Evolutionary conservation across 2,329 filamentous ascomycete species (phyloP).

Genomic region (Didymella sp.): DNA sequence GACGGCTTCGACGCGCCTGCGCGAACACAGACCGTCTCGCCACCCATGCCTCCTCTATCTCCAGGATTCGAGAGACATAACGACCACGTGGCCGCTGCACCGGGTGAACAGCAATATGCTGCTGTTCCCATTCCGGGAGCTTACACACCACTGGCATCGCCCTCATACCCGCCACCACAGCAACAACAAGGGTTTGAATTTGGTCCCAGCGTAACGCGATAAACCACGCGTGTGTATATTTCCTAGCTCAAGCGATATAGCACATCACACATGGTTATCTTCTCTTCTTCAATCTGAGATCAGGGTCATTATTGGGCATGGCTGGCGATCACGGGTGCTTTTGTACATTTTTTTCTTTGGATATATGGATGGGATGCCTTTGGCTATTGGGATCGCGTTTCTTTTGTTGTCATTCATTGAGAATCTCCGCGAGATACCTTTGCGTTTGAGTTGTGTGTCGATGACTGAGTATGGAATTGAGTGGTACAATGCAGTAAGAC

Average conservation of each 20-base stretch:
- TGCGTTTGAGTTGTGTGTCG: slow-evolving; percentile 12
- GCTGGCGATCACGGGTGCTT: slow-evolving; percentile 31
- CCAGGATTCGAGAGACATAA: slow-evolving; percentile 58
- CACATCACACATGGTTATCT: slow-evolving; percentile 15
- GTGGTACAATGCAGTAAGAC: not conserved
- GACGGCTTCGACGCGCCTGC: slow-evolving; percentile 63
- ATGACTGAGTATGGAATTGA: slow-evolving; percentile 16
- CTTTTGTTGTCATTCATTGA: slow-evolving; percentile 16
- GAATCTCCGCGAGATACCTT: slow-evolving; percentile 22
- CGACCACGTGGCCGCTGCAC: slow-evolving; percentile 72
- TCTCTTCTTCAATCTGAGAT: slow-evolving; percentile 29
- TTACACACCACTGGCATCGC: slow-evolving; percentile 64
- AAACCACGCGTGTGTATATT: slow-evolving; percentile 23
- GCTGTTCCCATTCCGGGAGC: slow-evolving; percentile 88
- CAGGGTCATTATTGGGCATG: slow-evolving; percentile 24
- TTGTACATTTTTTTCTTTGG: slow-evolving; percentile 34
- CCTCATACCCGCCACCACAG: slow-evolving; percentile 49
- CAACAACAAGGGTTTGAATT: slow-evolving; percentile 48
- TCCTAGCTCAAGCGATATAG: slow-evolving; percentile 25
- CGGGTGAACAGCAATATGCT: slow-evolving; percentile 84
- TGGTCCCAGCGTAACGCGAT: slow-evolving; percentile 40
- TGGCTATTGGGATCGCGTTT: no score
- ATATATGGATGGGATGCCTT: slow-evolving; percentile 10
- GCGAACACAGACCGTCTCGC: slow-evolving; percentile 49
- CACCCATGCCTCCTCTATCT: slow-evolving; percentile 43